phyloP scores from a whole-genome alignment of 129 eudicot genomes.

The Chrysanthemum lavandulifolium region DNA sequence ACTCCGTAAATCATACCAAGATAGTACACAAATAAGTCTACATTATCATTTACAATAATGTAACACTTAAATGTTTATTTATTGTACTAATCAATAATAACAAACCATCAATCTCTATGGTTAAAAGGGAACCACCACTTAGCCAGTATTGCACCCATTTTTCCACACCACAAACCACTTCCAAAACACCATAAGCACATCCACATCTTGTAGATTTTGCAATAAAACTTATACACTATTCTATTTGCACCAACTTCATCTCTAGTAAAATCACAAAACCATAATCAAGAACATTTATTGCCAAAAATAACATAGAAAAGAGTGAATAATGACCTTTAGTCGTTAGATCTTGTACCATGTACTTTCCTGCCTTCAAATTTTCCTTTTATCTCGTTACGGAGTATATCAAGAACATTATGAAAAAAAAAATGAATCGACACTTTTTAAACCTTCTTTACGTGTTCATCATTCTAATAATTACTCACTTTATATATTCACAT shows the following conservation, averaged over 20 bases:
- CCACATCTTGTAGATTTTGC: background rate
- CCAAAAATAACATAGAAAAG: constrained; percentile 31
- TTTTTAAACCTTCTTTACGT: constrained; percentile 6
- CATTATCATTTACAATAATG: background rate
- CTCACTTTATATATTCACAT: background rate
- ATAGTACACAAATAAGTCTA: too few species aligned
- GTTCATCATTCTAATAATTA: constrained; percentile 9
- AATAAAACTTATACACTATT: constrained; percentile 3
- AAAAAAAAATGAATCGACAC: constrained; percentile 24
- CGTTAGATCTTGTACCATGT: constrained; percentile 28
- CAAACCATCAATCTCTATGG: constrained; percentile 17
- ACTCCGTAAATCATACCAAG: background rate
- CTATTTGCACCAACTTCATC: constrained; percentile 1
- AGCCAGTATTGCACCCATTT: background rate
- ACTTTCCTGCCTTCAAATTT: constrained; percentile 26
- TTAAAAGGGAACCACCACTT: constrained; percentile 22
- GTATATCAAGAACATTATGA: constrained; percentile 23
- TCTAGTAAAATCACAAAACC: constrained; percentile 12
- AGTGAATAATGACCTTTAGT: constrained; percentile 40
- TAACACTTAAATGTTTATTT: background rate
- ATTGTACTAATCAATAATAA: too few species aligned
- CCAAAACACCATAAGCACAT: background rate
- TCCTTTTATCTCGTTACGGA: constrained; percentile 22
- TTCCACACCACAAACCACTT: constrained; percentile 3
- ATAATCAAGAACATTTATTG: constrained; percentile 25